These are phyloP conservation scores for Rhazya stricta DNA, from an alignment of 257 asterid species.

Conservation along the genomic window DNA sequence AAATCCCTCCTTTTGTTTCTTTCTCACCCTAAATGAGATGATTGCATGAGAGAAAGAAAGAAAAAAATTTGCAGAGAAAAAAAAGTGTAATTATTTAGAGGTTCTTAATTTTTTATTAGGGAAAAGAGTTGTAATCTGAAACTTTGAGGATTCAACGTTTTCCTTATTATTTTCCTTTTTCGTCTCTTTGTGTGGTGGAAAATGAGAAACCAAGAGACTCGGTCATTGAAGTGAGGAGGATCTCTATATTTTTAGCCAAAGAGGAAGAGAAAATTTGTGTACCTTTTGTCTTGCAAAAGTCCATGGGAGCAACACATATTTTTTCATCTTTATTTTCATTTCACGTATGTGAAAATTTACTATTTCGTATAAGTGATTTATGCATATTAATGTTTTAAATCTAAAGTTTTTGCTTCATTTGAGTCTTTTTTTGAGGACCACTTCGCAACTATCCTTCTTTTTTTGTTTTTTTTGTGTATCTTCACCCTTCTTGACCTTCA, in stretches of 20 bases:
- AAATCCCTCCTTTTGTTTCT: conserved; percentile 19
- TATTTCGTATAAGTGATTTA: no score
- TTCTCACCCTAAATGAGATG: conserved; percentile 19
- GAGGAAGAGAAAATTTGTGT: not conserved
- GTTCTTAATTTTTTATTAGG: conserved; percentile 5
- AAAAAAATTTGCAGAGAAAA: not conserved
- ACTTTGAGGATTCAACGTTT: not conserved
- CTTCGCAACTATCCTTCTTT: no score
- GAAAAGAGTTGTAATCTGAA: not conserved
- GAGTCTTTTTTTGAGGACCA: no score
- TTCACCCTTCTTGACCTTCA: no score
- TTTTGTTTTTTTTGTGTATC: no score
- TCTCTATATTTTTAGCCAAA: conserved; percentile 36
- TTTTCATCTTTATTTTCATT: no score
- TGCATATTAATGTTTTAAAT: no score
- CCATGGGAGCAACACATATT: not conserved
- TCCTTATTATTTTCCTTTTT: conserved; percentile 14
- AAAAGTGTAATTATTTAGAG: not conserved
- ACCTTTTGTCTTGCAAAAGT: not conserved
- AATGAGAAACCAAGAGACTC: conserved; percentile 33
- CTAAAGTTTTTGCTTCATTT: no score
- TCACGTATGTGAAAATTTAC: no score
- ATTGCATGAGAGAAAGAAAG: conserved; percentile 13
- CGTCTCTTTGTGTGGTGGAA: conserved; percentile 30
- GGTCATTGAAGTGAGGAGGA: conserved; percentile 44